These are phyloP conservation scores for Cordyceps militaris DNA, from an alignment of 2,329 filamentous ascomycete species.

Conservation along the genomic window DNA sequence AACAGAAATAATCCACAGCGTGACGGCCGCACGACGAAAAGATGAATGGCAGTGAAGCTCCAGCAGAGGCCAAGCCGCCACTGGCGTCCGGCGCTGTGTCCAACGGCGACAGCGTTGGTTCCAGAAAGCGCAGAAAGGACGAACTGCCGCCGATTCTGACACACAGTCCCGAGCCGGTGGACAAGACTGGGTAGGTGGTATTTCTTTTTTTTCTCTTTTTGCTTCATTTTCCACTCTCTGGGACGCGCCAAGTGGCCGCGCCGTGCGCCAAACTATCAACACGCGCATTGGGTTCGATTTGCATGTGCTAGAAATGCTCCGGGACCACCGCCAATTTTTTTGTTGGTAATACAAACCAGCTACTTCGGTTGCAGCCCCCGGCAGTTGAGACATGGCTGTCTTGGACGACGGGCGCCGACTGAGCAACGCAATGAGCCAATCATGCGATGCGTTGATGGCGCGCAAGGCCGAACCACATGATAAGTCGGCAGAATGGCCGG, in stretches of 20 bases:
- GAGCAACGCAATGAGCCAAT: background rate
- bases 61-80: slow-evolving; percentile 13
- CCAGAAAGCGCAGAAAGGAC: slow-evolving; percentile 70
- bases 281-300: background rate
- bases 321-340: no score
- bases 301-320: background rate
- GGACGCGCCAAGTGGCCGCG: background rate
- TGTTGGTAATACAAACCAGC: background rate
- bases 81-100: slow-evolving; percentile 18
- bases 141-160: slow-evolving; percentile 70
- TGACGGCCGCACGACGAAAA: slow-evolving; percentile 10
- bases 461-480: background rate
- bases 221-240: background rate
- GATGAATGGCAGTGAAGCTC: slow-evolving; percentile 25
- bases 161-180: slow-evolving; percentile 42
- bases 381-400: background rate
- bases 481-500: background rate
- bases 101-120: slow-evolving; percentile 25
- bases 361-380: background rate
- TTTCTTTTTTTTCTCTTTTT: background rate
- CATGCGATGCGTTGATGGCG: background rate
- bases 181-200: slow-evolving; percentile 31
- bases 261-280: background rate
- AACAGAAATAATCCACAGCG: background rate
- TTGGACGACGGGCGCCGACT: background rate